phyloP scores from a whole-genome alignment of 345 rosid species.

The Melaleuca alternifolia region DNA sequence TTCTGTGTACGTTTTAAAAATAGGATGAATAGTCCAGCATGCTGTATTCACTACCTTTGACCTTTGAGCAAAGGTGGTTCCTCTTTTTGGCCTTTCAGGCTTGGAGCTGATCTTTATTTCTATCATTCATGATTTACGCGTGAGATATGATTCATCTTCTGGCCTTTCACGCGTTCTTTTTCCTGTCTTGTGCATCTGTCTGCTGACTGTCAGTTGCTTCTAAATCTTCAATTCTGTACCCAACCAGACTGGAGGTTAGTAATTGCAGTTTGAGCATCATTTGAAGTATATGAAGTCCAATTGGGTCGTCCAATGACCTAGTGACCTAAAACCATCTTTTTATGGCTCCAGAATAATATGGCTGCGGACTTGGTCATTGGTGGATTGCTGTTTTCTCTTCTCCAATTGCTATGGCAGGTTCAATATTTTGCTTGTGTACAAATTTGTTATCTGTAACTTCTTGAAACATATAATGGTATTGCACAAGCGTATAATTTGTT shows the following conservation, averaged over 20 bases:
- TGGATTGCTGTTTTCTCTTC: constrained; percentile 35
- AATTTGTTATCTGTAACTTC: background rate
- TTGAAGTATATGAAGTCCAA: background rate
- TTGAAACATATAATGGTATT: background rate
- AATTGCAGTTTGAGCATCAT: background rate
- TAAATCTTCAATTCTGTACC: background rate
- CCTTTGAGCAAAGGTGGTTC: background rate
- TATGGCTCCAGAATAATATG: constrained; percentile 14
- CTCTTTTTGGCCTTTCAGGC: background rate
- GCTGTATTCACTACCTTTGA: background rate
- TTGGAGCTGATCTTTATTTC: background rate
- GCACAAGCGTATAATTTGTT: background rate
- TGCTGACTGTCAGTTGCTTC: background rate
- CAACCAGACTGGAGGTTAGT: constrained; percentile 1
- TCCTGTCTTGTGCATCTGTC: background rate
- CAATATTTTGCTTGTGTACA: background rate
- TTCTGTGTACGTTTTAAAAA: background rate
- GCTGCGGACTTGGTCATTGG: constrained; percentile 22
- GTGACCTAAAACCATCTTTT: background rate
- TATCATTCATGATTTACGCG: background rate
- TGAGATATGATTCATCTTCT: background rate
- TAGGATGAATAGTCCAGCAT: background rate
- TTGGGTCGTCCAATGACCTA: background rate
- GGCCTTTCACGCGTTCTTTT: background rate
- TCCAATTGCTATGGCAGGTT: constrained; percentile 68